Conservation (phyloP, 108 stramenopile species). For the Conticribra guillardii region DNA sequence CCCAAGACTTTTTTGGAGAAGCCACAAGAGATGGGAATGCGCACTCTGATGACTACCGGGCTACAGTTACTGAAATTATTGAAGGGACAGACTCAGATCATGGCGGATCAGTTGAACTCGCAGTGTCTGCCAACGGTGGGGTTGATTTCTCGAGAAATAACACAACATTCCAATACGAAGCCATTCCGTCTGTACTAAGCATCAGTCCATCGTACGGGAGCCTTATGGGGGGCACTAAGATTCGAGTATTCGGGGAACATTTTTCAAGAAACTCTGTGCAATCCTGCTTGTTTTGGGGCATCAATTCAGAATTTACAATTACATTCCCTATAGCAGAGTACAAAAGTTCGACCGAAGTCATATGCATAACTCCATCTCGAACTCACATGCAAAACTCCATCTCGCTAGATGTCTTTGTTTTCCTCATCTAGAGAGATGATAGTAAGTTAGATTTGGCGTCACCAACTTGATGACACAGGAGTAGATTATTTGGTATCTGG, state of each 20-base stretch:
- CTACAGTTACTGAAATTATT: constrained; percentile 36
- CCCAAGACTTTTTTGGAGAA: constrained; percentile 31
- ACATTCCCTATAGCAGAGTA: constrained; percentile 23
- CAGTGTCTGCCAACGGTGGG: constrained; percentile 67
- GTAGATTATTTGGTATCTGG: no score
- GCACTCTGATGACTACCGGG: constrained; percentile 26
- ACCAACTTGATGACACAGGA: no score
- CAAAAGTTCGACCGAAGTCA: constrained; percentile 15
- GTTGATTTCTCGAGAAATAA: constrained; percentile 56
- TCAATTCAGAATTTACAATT: constrained; percentile 1
- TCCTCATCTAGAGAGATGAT: no score
- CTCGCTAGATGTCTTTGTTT: no score
- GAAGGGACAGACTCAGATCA: constrained; percentile 50
- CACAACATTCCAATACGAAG: constrained; percentile 51
- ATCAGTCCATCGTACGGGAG: constrained; percentile 66
- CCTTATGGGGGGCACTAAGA: constrained; percentile 58
- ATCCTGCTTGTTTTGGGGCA: constrained; percentile 64
- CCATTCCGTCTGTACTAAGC: constrained; percentile 48
- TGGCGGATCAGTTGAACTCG: constrained; percentile 58
- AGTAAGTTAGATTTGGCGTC: no score
- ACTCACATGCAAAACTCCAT: no score
- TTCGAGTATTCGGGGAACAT: constrained; percentile 51
- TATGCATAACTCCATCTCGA: constrained; percentile 31
- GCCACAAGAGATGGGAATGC: constrained; percentile 33
- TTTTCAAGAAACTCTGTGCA: constrained; percentile 46